Base-by-base conservation (phyloP, 2,329 filamentous ascomycete species). In the Botryosphaeria dothidea region DNA sequence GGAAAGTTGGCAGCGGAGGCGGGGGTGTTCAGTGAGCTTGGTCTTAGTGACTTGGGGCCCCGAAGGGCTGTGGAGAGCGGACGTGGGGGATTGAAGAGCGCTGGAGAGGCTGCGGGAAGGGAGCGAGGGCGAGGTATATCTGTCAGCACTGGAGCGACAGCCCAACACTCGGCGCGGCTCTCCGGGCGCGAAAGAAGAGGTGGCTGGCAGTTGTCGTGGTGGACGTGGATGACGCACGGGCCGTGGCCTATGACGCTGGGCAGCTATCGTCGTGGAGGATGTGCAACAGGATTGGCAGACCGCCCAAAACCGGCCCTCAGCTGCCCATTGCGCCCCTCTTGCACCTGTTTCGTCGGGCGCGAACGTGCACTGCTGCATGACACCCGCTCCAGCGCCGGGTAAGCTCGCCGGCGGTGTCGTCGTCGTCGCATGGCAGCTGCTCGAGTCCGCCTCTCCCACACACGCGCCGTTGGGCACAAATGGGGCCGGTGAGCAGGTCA, bases 271-370 rank as follows among this genome's bases (percentile, higher is more conserved):
- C 41, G 38, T 21, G 56, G 56, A 60, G 56, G 56, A 60, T 60
- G 56, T 60, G 56, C 56, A 17, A 46, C 56, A 60, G 56, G 56
- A 58, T 58, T 58, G 54, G 54, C 54, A 58, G 52, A 52, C 29
- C 34, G 21, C 52, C 19, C 52, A 21, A 36, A 41, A 19, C 38
- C 56, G 27, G 56, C 41, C 56, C 27, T 29, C n/a, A n/a, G 41
- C 56, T 60, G 56, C 56, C 41, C 56, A 60, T 27, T 60, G 56
- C 56, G 27, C 54, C 54, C 54, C 31, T 45, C 38, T n/a, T n/a
- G n/a, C 21, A 23, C 54, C 17, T 15, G 41, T 23, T 23, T 38
- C 41, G 56, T 60, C 56, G 56, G 56, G 56, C 56, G 56, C 54
- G 36, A 58, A 58, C 54, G 54, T 58, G 54, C 54, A 27, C 54